A percentile compares a stretch with the other conserved stretches of the same genome.
phyloP scores from a whole-genome alignment of 345 rosid species.

The Trapa bicornis region DNA sequence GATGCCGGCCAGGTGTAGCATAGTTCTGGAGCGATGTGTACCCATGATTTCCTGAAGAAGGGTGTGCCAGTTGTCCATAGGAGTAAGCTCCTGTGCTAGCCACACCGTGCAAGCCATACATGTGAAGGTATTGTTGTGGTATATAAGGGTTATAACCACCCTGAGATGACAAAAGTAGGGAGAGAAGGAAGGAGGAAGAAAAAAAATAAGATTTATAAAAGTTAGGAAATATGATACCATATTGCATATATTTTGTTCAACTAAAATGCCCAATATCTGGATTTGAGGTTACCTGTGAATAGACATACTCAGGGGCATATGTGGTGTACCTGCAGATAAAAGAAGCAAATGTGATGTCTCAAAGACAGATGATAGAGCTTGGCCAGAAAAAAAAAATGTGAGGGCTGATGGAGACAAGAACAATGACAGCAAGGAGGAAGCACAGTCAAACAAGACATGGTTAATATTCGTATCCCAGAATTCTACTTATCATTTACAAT shows the following conservation, averaged over 20 bases:
- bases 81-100: slow-evolving; percentile 14
- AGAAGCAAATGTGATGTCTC: slow-evolving; percentile 2
- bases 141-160: slow-evolving; percentile 21
- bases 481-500: background rate
- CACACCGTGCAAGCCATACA: slow-evolving; percentile 16
- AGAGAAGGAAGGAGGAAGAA: background rate
- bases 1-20: slow-evolving; percentile 17
- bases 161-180: slow-evolving; percentile 11
- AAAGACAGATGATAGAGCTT: background rate
- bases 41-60: slow-evolving; percentile 15
- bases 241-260: background rate
- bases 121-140: slow-evolving; percentile 21
- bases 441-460: background rate
- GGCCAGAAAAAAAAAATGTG: too few species aligned
- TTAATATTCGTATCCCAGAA: background rate
- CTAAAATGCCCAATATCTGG: background rate
- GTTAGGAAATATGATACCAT: background rate
- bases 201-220: background rate
- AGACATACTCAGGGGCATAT: slow-evolving; percentile 21
- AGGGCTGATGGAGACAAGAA: background rate
- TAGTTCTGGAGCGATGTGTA: slow-evolving; percentile 13
- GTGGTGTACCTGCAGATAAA: slow-evolving; percentile 21
- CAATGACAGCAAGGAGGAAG: too few species aligned
- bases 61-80: slow-evolving; percentile 19
- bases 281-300: slow-evolving; percentile 19